Percentiles rank a stretch among this genome's conserved stretches.
Evolutionary conservation across 768 basidiomycete species (phyloP).

Genomic region (Trichaptum fuscoviolaceum): DNA sequence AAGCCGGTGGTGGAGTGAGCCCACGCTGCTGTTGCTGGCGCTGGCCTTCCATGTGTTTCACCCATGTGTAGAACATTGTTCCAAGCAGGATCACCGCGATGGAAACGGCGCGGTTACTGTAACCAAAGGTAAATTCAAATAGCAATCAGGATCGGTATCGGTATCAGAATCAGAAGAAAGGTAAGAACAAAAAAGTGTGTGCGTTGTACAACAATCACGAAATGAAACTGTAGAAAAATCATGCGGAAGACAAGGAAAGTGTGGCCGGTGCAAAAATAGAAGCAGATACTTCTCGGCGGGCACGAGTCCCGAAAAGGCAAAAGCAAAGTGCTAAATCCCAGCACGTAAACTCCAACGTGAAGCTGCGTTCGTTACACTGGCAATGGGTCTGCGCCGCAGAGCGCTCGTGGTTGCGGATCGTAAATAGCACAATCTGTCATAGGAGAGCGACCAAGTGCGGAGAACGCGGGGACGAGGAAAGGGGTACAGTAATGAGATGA

Average conservation of each 20-base stretch:
- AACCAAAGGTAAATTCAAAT: neutral
- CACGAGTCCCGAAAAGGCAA: neutral
- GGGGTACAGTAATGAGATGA: neutral
- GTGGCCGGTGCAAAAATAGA: neutral
- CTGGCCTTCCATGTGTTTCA: slow-evolving; percentile 28
- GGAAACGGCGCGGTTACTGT: slow-evolving; percentile 74
- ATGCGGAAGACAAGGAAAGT: neutral
- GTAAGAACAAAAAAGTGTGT: too few relatives aligned
- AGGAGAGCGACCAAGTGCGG: slow-evolving; percentile 1
- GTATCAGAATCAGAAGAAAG: too few relatives aligned
- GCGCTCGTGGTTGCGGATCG: neutral
- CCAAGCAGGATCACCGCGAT: slow-evolving; percentile 73
- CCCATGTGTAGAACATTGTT: slow-evolving; percentile 54
- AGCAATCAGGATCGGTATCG: neutral
- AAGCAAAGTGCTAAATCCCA: neutral
- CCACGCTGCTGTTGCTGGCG: slow-evolving; percentile 5
- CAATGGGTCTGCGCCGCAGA: too few relatives aligned
- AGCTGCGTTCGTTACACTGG: too few relatives aligned
- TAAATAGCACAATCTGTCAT: neutral
- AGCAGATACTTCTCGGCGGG: neutral
- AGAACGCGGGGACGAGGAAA: neutral
- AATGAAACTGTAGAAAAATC: neutral
- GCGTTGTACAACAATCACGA: neutral
- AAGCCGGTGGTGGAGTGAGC: neutral
- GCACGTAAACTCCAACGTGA: too few relatives aligned